These are phyloP conservation scores for Podospora comata DNA, from an alignment of 495 filamentous ascomycete species.

Conservation along the genomic window DNA sequence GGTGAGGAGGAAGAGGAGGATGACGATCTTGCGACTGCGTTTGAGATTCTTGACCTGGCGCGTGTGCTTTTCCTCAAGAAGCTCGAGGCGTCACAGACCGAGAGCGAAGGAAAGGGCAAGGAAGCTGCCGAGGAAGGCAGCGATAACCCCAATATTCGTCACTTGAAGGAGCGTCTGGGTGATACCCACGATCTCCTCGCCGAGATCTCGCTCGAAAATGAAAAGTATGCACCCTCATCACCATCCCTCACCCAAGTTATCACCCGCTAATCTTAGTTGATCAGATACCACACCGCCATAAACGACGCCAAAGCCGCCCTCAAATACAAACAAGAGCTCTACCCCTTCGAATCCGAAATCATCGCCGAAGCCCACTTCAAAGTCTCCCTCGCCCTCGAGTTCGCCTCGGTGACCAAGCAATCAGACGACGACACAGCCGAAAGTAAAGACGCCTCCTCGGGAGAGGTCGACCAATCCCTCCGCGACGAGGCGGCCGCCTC, in stretches of 20 bases:
- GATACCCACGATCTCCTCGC: slow-evolving; percentile 90
- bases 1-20: slow-evolving; percentile 59
- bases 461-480: slow-evolving; percentile 58
- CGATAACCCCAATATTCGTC: slow-evolving; percentile 50
- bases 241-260: slow-evolving; percentile 20
- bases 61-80: slow-evolving; percentile 69
- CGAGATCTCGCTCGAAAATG: slow-evolving; percentile 93
- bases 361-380: slow-evolving; percentile 95
- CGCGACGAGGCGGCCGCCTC: slow-evolving; percentile 72
- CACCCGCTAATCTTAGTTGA: slow-evolving; percentile 14
- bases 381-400: slow-evolving; percentile 91
- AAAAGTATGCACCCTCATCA: slow-evolving; percentile 48
- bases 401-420: slow-evolving; percentile 71
- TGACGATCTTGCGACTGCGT: slow-evolving; percentile 86
- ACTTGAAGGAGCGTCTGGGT: slow-evolving; percentile 76
- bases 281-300: slow-evolving; percentile 73
- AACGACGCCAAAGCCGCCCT: slow-evolving; percentile 73
- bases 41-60: slow-evolving; percentile 86
- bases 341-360: slow-evolving; percentile 71
- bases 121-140: slow-evolving; percentile 32
- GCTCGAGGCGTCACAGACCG: slow-evolving; percentile 39
- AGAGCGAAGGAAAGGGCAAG: slow-evolving; percentile 51
- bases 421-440: slow-evolving; percentile 45
- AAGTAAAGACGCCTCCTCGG: slow-evolving; percentile 46
- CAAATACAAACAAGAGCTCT: slow-evolving; percentile 69